Evolutionary conservation across 1,139 yeast species (phyloP), one percentile per base, ranked within the genome.

Genomic region (Scheffersomyces titani): DNA sequence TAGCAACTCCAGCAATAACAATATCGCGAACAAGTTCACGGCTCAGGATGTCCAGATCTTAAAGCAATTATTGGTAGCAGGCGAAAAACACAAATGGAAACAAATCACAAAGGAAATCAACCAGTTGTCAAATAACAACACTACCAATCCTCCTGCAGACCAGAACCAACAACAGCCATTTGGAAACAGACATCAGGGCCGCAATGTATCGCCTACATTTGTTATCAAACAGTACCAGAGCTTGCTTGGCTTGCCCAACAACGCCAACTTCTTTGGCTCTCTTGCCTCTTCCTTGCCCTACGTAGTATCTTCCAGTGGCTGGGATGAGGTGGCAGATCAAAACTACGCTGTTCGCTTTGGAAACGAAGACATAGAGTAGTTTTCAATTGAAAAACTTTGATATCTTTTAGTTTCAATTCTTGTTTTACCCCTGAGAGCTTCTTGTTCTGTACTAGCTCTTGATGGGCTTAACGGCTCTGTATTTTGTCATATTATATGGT

Each of bases 71-170:
- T 67, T 78, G 53, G 69, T 70, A 22, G 72, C 78, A 1, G 82
- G 82, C 6, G 83, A 78, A 57, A 78, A 78, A 59, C 74, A 76
- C 65, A 78, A 78, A 62, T 78, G 83, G 83, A 78, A 78, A 62
- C 81, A 76, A 62, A 76, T 78, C 59, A 78, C 83, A 51, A 77
- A 75, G 62, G 81, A 77, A 56, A 76, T 78, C 54, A 78, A 78
- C 61, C 68, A 66, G 49, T 66, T 69, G 20, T 70, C 71, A 51
- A 60, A 60, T 40, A 57, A 54, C 50, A 58, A 57, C 53, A 56
- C 55, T 19, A 58, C 59, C 46, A 19, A 22, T 19, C 54, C 53
- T 44, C 59, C 63, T 13, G 50, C 55, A 9, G 49, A 20, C 22
- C 56, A 50, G 13, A 53, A 47, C 20, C 63, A 55, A 19, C 62